phyloP scores from a whole-genome alignment of 257 asterid species.

The Verbena officinalis region DNA sequence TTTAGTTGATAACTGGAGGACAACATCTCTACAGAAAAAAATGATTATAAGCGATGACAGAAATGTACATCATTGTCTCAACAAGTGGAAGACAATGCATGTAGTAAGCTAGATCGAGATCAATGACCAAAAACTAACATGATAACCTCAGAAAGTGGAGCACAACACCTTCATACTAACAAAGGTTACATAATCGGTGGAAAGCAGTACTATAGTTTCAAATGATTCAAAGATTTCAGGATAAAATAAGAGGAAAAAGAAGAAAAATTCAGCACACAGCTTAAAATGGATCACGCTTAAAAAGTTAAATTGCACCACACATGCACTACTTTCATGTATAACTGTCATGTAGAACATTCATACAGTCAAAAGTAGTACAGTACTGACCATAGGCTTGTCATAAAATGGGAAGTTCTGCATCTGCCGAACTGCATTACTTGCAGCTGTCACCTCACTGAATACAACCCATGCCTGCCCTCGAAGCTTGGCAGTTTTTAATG shows the following conservation, averaged over 20 bases:
- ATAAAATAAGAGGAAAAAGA: neutral
- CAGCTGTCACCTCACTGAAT: conserved; percentile 93
- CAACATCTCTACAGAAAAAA: neutral
- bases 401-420: conserved; percentile 97
- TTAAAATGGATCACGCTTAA: neutral
- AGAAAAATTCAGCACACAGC: neutral
- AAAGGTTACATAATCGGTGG: neutral
- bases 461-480: conserved; percentile 99
- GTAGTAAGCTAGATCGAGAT: too few relatives aligned
- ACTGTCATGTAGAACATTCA: conserved; percentile 18
- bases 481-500: conserved; percentile 88
- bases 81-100: too few relatives aligned
- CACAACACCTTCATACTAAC: neutral
- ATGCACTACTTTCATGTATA: conserved; percentile 9
- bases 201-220: neutral
- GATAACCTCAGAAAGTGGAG: neutral
- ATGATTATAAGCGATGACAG: too few relatives aligned
- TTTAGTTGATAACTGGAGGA: neutral
- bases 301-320: conserved; percentile 11
- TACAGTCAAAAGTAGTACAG: neutral
- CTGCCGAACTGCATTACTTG: conserved; percentile 96
- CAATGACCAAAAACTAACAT: too few relatives aligned
- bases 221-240: neutral
- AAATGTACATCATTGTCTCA: too few relatives aligned
- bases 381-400: conserved; percentile 91